Conservation (phyloP, 1,284 basidiomycete genomes). For the Lentinus polychrous region DNA sequence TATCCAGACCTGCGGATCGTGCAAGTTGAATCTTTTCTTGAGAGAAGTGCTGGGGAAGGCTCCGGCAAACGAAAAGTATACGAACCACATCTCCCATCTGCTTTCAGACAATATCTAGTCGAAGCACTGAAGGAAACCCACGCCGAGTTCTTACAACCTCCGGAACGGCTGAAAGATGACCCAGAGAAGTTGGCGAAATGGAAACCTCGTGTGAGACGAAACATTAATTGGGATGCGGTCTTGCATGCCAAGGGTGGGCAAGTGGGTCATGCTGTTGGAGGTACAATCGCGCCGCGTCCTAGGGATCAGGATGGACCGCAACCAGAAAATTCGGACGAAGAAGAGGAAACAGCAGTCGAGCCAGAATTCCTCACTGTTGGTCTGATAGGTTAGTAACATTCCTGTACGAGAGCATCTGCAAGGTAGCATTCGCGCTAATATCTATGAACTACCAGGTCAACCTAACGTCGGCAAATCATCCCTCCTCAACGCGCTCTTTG, state of each 20-base stretch:
- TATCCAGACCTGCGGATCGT: constrained; percentile 60
- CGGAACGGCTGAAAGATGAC: constrained; percentile 46
- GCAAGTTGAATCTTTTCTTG: constrained; percentile 66
- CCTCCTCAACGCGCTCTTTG: constrained; percentile 85
- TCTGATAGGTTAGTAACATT: constrained; percentile 54
- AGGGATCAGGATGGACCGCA: constrained; percentile 14
- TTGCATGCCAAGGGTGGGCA: constrained; percentile 36
- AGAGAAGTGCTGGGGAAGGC: constrained; percentile 27
- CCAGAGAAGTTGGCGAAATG: constrained; percentile 54
- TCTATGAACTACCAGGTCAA: constrained; percentile 49
- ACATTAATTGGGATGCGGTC: constrained; percentile 71
- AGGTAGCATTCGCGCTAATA: background rate
- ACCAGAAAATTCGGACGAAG: constrained; percentile 7
- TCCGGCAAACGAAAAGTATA: constrained; percentile 33
- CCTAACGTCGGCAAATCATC: constrained; percentile 95
- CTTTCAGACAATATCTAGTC: constrained; percentile 58
- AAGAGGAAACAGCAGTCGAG: constrained; percentile 26
- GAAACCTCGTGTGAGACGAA: constrained; percentile 55
- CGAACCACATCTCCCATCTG: constrained; percentile 61
- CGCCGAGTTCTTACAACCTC: constrained; percentile 61
- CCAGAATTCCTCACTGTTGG: constrained; percentile 74
- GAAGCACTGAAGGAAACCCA: constrained; percentile 65
- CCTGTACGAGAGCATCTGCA: background rate
- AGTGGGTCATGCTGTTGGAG: constrained; percentile 37
- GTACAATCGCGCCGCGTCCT: constrained; percentile 29